phyloP scores from a whole-genome alignment of 306 rosid species.

The Senna siamea region DNA sequence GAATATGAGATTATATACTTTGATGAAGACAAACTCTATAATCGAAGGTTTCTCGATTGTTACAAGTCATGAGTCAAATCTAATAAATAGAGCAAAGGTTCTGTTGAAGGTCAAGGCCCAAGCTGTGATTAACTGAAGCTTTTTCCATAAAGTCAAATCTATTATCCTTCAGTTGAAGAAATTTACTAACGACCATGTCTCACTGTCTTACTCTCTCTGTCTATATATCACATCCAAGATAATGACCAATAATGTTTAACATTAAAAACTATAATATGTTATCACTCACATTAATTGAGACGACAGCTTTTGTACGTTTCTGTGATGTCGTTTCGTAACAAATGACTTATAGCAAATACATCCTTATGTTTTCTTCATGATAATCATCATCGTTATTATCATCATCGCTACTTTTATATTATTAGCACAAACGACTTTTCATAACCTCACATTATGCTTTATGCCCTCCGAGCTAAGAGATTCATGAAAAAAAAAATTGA shows the following conservation, averaged over 20 bases:
- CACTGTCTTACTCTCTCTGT: no score
- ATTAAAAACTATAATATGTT: neutral
- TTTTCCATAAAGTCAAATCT: conserved; percentile 5
- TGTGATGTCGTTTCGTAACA: conserved; percentile 25
- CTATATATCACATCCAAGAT: no score
- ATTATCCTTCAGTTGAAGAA: conserved; percentile 5
- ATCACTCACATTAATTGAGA: conserved; percentile 14
- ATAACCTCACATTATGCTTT: neutral
- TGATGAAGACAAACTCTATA: conserved; percentile 27
- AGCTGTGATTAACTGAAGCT: no score
- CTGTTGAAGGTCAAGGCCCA: neutral
- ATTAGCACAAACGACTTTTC: neutral
- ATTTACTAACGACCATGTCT: no score
- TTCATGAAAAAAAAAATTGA: no score
- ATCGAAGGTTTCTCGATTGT: neutral
- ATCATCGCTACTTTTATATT: no score
- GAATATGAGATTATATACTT: neutral
- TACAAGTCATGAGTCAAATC: conserved; percentile 10
- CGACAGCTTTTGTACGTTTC: conserved; percentile 36
- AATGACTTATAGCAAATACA: conserved; percentile 24
- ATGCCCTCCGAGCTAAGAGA: no score
- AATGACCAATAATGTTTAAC: conserved; percentile 27
- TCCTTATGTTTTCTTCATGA: neutral
- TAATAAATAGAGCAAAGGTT: neutral
- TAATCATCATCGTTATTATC: neutral